phyloP scores from a whole-genome alignment of 2,329 filamentous ascomycete species.

The Samsoniella hepiali region DNA sequence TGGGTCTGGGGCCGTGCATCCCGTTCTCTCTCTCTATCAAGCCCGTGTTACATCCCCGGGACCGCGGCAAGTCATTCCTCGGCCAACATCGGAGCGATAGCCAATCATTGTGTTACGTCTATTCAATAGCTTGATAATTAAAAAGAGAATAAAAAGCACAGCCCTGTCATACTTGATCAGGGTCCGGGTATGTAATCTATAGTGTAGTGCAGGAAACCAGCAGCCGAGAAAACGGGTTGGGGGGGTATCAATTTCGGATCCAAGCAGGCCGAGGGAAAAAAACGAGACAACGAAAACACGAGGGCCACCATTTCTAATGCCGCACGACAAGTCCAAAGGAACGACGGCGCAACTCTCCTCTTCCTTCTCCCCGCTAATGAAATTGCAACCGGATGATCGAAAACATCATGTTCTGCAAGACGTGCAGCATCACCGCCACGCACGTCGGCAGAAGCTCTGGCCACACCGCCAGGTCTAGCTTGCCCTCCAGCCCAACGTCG shows the following conservation, averaged over 20 bases:
- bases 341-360: not conserved
- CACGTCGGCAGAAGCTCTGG: constrained; percentile 65
- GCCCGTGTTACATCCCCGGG: not conserved
- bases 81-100: not conserved
- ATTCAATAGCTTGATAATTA: constrained; percentile 3
- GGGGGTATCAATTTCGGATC: constrained; percentile 9
- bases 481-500: constrained; percentile 62
- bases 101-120: not conserved
- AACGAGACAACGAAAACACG: not conserved
- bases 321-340: not conserved
- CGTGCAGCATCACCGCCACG: constrained; percentile 63
- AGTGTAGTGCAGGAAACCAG: not conserved
- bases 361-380: constrained; percentile 26
- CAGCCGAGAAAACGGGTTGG: not conserved
- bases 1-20: not conserved
- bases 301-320: not conserved
- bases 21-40: not conserved
- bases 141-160: not conserved
- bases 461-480: constrained; percentile 62
- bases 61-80: not conserved
- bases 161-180: not conserved
- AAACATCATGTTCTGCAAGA: constrained; percentile 70
- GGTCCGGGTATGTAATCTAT: constrained; percentile 3
- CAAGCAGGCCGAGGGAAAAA: not conserved
- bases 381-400: constrained; percentile 65